A percentile compares a stretch with the other conserved stretches of the same genome.
phyloP scores from a whole-genome alignment of 257 asterid species.

The Solanum piurae region DNA sequence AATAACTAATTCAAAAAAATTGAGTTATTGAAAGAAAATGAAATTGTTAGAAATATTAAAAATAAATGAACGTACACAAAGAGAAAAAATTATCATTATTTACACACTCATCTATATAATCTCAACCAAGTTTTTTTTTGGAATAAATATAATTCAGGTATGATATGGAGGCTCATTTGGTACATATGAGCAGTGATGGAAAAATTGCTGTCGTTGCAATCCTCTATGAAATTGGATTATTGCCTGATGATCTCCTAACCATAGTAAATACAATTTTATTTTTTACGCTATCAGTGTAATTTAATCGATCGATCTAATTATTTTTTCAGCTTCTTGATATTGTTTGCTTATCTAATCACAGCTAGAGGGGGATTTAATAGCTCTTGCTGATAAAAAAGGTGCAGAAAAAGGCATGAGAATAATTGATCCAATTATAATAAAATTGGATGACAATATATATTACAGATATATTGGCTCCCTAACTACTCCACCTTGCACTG shows the following conservation, averaged over 20 bases:
- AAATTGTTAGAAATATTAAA: neutral
- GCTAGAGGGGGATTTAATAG: slow-evolving; percentile 21
- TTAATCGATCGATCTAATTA: neutral
- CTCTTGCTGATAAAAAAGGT: neutral
- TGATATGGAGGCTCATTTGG: slow-evolving; percentile 1
- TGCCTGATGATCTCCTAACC: neutral
- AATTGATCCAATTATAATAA: slow-evolving; percentile 25
- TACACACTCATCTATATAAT: neutral
- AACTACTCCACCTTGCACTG: slow-evolving; percentile 61
- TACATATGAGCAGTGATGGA: neutral
- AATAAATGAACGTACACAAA: neutral
- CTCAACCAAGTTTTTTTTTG: neutral
- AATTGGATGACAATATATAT: slow-evolving; percentile 31
- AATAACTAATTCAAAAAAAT: no score
- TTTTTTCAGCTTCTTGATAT: neutral
- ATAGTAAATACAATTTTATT: neutral
- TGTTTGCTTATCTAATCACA: neutral
- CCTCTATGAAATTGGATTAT: slow-evolving; percentile 17
- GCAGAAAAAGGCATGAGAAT: slow-evolving; percentile 15
- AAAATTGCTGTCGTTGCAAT: slow-evolving; percentile 7
- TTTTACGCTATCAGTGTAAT: neutral
- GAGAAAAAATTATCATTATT: neutral
- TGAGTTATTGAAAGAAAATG: no score
- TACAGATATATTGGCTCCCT: slow-evolving; percentile 56
- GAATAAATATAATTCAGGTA: neutral